phyloP scores from a whole-genome alignment of 2,329 filamentous ascomycete genomes.

The Neofusicoccum cordaticola region DNA sequence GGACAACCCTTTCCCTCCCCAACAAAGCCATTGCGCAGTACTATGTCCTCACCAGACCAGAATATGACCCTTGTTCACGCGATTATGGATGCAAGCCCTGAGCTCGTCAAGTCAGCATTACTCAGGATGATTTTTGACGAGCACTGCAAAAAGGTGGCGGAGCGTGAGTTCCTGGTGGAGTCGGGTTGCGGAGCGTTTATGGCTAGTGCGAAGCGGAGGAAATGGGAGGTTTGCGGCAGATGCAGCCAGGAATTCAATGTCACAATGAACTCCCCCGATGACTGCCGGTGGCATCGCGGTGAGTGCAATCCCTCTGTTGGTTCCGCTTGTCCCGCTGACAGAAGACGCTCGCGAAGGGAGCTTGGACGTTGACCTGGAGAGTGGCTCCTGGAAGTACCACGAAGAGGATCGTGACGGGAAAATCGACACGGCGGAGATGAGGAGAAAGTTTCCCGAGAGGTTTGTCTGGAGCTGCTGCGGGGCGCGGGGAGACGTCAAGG shows the following conservation, averaged over 20 bases:
- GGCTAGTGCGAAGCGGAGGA: background rate
- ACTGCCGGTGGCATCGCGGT: background rate
- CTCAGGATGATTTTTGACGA: background rate
- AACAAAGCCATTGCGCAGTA: too few relatives aligned
- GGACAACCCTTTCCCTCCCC: too few relatives aligned
- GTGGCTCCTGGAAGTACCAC: background rate
- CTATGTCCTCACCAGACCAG: background rate
- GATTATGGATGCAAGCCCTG: background rate
- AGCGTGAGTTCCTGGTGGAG: background rate
- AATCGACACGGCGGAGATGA: background rate
- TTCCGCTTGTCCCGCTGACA: too few relatives aligned
- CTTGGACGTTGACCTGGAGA: background rate
- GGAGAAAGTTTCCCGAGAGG: background rate
- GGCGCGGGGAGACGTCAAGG: background rate
- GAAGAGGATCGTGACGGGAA: background rate
- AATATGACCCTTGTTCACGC: background rate
- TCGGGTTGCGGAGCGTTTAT: background rate
- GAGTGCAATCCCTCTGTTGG: background rate
- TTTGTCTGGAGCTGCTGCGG: conserved; percentile 4
- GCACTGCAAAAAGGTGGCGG: background rate
- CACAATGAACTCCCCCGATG: background rate
- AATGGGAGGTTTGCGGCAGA: background rate
- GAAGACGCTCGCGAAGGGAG: background rate
- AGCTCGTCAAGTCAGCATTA: background rate
- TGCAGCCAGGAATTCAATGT: background rate